Evolutionary conservation across 371 early-diverging fungal genomes (phyloP), one percentile per base, ranked within the genome.

Genomic region (Apophysomyces sp.): DNA sequence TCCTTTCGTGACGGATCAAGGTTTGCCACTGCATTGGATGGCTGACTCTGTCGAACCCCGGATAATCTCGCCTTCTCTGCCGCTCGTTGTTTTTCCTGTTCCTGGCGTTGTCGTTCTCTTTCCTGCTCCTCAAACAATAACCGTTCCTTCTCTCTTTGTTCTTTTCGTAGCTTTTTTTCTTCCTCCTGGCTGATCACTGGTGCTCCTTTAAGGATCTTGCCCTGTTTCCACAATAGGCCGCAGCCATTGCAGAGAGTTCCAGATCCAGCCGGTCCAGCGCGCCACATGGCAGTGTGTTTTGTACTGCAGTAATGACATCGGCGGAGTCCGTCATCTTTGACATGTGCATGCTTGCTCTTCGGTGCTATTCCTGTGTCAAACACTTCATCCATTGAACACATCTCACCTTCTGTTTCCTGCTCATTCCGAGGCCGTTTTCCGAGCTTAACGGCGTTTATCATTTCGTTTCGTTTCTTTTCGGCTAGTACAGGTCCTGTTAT

Each of bases 201-300:
- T 0, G 49, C 49, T n/a, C 49, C 49, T 30, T 57, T 58, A n/a
- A 37, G 58, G 55, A 36, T 54, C 34, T 79, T 76, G 2, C 78
- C 81, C 58, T 73, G 73, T 18, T 66, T 72, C 86, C 86, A 87
- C 58, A 81, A 76, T 13, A 86, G 57, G 27, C 81, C 78, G 62
- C 81, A 81, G 3, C 73, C 74, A 57, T 81, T 81, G 57, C 81
- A 81, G 13, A 81, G 62, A 15, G 81, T 77, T 13, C 78, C 78
- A 13, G 62, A 60, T 3, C 81, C 81, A 26, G 26, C 72, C 6
- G 81, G 81, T 12, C 81, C 81, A 18, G 65, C 39, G 49, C 74
- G 67, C 78, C 81, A 77, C 81, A 81, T 81, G 15, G 71, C 54
- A 37, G 81, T 81, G 7, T 62, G 59, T 18, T 63, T 68, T 26